Evolutionary conservation across 23 red algal species (phyloP).

Genomic region (Pyropia haitanensis): DNA sequence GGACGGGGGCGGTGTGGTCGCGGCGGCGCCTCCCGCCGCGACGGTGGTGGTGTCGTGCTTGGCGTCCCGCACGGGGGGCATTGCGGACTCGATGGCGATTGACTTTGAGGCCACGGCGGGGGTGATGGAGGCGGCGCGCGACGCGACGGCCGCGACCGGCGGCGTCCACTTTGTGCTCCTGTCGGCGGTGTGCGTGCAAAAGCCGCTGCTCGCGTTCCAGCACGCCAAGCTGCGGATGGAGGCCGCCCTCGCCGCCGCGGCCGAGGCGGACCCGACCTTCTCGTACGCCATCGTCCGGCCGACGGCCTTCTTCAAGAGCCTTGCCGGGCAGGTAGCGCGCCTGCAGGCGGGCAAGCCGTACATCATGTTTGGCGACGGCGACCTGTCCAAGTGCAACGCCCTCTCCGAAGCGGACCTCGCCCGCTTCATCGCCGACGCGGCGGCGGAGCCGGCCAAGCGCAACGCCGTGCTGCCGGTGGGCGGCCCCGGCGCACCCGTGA

Average conservation of each 20-base stretch:
- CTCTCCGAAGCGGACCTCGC: constrained; percentile 53
- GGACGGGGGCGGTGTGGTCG: not conserved
- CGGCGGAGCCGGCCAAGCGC: constrained; percentile 18
- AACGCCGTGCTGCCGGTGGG: constrained; percentile 56
- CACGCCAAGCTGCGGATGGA: constrained; percentile 61
- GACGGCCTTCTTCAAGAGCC: constrained; percentile 75
- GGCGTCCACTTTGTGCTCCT: constrained; percentile 53
- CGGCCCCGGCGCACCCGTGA: constrained; percentile 49
- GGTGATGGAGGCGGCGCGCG: constrained; percentile 13
- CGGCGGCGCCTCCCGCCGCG: not conserved
- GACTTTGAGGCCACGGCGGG: constrained; percentile 53
- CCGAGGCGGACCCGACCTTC: constrained; percentile 30
- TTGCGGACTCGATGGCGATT: constrained; percentile 45
- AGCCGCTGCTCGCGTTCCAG: constrained; percentile 67
- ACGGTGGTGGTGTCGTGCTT: constrained; percentile 67
- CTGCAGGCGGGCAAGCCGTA: constrained; percentile 28
- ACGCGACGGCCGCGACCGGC: not conserved
- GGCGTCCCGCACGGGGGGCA: constrained; percentile 48
- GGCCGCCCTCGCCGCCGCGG: constrained; percentile 15
- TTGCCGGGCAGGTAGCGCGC: constrained; percentile 54
- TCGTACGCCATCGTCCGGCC: constrained; percentile 53
- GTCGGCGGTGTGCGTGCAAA: constrained; percentile 72
- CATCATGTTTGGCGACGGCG: constrained; percentile 61
- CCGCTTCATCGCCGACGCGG: constrained; percentile 45
- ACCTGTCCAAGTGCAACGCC: constrained; percentile 53